Base-by-base conservation (phyloP, 768 basidiomycete species). In the Antrodiella citrinella region DNA sequence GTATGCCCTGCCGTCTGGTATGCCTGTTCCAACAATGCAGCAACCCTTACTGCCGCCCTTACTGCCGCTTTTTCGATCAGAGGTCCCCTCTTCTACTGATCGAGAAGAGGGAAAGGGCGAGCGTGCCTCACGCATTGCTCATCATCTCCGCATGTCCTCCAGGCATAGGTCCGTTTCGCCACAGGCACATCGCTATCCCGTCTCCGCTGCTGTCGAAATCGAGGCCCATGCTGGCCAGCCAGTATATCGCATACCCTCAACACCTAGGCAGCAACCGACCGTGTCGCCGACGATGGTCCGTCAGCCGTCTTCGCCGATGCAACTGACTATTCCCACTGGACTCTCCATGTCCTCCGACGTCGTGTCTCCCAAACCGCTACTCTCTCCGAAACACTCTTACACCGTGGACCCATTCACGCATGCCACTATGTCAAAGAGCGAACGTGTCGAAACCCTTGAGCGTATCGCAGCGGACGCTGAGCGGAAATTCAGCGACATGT, bases 381-480 rank as follows among this genome's bases (percentile, higher is more conserved):
- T 78, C 15, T 85, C 84, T 0, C 84, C 85, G 4, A 84, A 82
- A 55, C 72, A 72, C 39, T 78, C 81, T 0, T 79, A 72, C 51
- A 63, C 71, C 10, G 62, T 65, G 4, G 70, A 73, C 47, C 69
- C 70, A 1, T 61, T 72, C 49, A 65, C 66, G 30, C 62, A 67
- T 19, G 61, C 63, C 9, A 63, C 70, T 2, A 47, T 74, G 20
- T 59, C 69, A 24, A 78, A 73, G 67, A 78, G 77, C 57, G 74
- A 78, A 51, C 65, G 79, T n/a, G 85, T 91, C 4, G 78, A 79
- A 51, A 70, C 74, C 53, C 70, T 91, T 47, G 89, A 91, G 66
- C 73, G 75, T 62, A 80, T 91, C 72, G 87, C 84, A 0, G 82
- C 78, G 25, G 75, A 75, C 50, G 80, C 77, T 0, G 73, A 60